A percentile compares a stretch with the other conserved stretches of the same genome.
These are phyloP conservation scores for Penicillium glabrum DNA, from an alignment of 2,329 filamentous ascomycete genomes.

Conservation along the genomic window DNA sequence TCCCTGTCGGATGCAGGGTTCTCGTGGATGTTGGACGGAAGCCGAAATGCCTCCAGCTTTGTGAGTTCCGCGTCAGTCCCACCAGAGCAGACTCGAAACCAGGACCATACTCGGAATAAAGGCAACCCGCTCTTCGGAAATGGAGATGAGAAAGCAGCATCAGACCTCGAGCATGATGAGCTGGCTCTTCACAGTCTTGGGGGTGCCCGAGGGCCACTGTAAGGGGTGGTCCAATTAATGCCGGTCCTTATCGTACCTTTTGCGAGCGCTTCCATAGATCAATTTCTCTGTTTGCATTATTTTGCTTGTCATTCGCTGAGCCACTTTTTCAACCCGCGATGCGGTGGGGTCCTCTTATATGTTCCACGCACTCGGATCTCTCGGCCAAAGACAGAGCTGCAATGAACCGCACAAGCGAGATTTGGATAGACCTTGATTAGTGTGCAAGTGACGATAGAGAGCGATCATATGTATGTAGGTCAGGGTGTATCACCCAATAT, in stretches of 20 bases:
- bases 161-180: constrained; percentile 36
- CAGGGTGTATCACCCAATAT: neutral
- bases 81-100: constrained; percentile 44
- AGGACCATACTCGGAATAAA: constrained; percentile 29
- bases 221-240: constrained; percentile 7
- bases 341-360: constrained; percentile 4
- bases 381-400: constrained; percentile 6
- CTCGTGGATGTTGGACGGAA: constrained; percentile 52
- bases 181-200: constrained; percentile 42
- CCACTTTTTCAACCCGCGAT: neutral
- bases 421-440: neutral
- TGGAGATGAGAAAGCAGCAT: constrained; percentile 30
- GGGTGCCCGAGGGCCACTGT: constrained; percentile 24
- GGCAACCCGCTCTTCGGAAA: constrained; percentile 36
- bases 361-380: constrained; percentile 6
- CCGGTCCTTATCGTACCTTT: neutral
- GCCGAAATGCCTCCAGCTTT: constrained; percentile 45
- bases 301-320: neutral
- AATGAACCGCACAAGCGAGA: neutral
- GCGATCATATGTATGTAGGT: neutral
- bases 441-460: neutral
- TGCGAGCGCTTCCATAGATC: neutral
- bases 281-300: constrained; percentile 2
- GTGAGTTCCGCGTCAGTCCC: constrained; percentile 46
- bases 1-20: constrained; percentile 49